A percentile compares a stretch with the other conserved stretches of the same genome.
Evolutionary conservation across 73 alveolate genomes (phyloP).

Genomic region (Paramecium caudatum): DNA sequence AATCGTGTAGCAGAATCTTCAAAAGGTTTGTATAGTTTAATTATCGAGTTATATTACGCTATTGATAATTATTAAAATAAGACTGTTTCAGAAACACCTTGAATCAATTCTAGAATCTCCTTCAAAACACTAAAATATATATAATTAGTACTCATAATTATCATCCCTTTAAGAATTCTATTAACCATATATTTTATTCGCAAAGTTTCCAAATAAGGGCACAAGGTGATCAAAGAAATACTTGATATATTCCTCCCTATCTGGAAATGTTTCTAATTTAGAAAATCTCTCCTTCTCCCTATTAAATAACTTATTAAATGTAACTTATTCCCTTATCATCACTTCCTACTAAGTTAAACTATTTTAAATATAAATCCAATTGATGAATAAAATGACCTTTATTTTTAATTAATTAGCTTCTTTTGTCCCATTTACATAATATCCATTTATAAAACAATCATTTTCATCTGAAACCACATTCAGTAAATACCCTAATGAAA

Average conservation of each 20-base stretch:
- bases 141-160: constrained; percentile 11
- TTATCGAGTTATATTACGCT: neutral
- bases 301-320: constrained; percentile 42
- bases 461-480: constrained; percentile 2
- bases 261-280: neutral
- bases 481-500: constrained; percentile 1
- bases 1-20: constrained; percentile 14
- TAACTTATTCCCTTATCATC: constrained; percentile 45
- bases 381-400: neutral
- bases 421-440: neutral
- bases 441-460: constrained; percentile 1
- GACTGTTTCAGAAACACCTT: neutral
- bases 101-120: neutral
- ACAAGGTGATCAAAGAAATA: constrained; percentile 67
- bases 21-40: neutral
- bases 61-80: neutral
- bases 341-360: constrained; percentile 26
- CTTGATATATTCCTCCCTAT: constrained; percentile 40
- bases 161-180: constrained; percentile 22
- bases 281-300: constrained; percentile 42
- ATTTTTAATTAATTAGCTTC: neutral
- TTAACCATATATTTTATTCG: constrained; percentile 31
- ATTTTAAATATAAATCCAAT: constrained; percentile 36
- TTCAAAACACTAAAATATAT: neutral
- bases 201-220: neutral